Base-by-base conservation (phyloP, 495 filamentous ascomycete genomes). In the Staphylotrichum longicolle region DNA sequence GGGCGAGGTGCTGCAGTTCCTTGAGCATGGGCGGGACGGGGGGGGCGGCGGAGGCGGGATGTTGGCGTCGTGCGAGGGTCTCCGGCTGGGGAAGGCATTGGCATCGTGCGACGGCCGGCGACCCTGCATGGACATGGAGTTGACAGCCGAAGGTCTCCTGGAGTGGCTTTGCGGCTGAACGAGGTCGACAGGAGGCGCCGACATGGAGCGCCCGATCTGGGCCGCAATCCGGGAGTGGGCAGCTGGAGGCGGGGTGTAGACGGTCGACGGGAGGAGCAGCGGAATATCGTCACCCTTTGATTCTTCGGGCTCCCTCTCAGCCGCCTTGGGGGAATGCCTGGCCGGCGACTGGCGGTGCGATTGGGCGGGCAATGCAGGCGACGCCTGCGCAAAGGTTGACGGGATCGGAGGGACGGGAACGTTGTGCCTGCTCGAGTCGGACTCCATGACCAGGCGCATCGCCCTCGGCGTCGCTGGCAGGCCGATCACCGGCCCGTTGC, bases 401-500 rank as follows among this genome's bases (percentile, higher is more conserved):
- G 89, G 87, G 7, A 93, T 80, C 8, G 82, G 78, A 3, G 91
- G 89, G 3, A 92, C 84, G 11, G 83, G 80, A 34, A 86, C 86
- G 48, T 84, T 83, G 48, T 74, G 73, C 57, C 74, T 77, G 57
- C 77, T 74, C 47, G 82, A 76, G 45, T 86, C 80, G 0, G 81
- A 79, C 63, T 85, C 82, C 63, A 91, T 86, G 51, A 87, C 86
- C 3, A 92, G 86, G 33, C 88, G 83, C 91, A 95, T 94, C 3
- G 91, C 90, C 74, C 87, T 81, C 27, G 91, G 91, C 7, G 91
- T 95, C 4, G 91, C 89, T 46, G 91, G 90, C 2, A 96, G 79
- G 3, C 91, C 91, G 57, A 91, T 71, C 68, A 75, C 70, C 63
- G 83, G 70, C 66, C 80, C 61, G 66, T 62, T 60, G 30, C 81